Base-by-base conservation (phyloP, 2,329 filamentous ascomycete species). In the Fusarium begoniae region DNA sequence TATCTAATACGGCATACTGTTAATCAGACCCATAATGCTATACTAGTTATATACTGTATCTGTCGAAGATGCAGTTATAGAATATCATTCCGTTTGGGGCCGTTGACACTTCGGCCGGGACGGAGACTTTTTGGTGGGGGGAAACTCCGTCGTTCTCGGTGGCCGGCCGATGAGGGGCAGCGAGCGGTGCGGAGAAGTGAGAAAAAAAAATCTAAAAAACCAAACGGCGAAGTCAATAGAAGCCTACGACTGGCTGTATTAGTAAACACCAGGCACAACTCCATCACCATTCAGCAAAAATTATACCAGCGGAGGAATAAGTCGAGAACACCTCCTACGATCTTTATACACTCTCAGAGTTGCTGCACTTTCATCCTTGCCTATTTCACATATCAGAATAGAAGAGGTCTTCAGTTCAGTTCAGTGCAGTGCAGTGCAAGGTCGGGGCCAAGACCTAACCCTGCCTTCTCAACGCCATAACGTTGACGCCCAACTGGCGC, bases 381-480 rank as follows among this genome's bases (percentile, higher is more conserved):
- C 17, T 24, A 8, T 28, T 37, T n/a, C 13, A 37, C 32, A 50
- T 44, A 45, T 24, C 26, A 28, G 22, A 50, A n/a, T 30, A 18
- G 13, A 20, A 66, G 47, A 47, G 12, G 24, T 54, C 41, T 28
- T 28, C 66, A 58, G 70, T 55, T 28, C 66, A 58, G 70, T 55
- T 37, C 51, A 54, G 54, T 32, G 7, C 28, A 35, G 48, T 38
- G 14, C 38, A 35, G 48, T 63, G 50, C 44, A 48, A 63, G 64
- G 38, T 44, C 53, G 59, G 72, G 71, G 67, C 56, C 59, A 72
- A 74, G 69, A 74, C 72, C 72, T 74, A 75, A 75, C 72, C 72
- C 71, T 74, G 71, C 43, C 62, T 47, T 48, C 47, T 24, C 53
- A 45, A 50, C 62, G 61, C 57, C 55, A 50, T 69, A 69, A 69